Evolutionary conservation across 169 alveolate species (phyloP).

Genomic region (Babesia bovis): DNA sequence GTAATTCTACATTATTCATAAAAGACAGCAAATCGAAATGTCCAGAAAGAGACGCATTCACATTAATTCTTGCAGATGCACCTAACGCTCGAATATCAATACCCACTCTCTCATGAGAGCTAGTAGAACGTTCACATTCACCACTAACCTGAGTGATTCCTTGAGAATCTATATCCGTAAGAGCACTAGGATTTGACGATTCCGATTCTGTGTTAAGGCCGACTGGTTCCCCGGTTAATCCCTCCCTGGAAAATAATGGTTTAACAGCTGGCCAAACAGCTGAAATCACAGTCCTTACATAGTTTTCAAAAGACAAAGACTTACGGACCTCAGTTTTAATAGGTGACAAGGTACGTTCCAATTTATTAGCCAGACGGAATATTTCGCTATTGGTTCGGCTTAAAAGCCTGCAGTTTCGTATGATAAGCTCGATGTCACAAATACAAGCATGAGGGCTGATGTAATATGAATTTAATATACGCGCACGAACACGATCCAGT

Average conservation of each 20-base stretch:
- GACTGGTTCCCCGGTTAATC: too few relatives aligned
- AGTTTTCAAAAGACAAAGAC: background rate
- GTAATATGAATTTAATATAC: slow-evolving; percentile 63
- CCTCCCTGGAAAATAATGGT: background rate
- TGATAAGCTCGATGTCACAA: slow-evolving; percentile 54
- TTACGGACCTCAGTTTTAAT: background rate
- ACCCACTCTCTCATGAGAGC: too few relatives aligned
- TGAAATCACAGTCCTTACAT: background rate
- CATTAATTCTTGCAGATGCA: too few relatives aligned
- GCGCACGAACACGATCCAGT: slow-evolving; percentile 46
- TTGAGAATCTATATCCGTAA: too few relatives aligned
- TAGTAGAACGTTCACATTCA: too few relatives aligned
- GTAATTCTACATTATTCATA: too few relatives aligned
- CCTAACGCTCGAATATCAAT: too few relatives aligned
- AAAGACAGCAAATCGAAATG: too few relatives aligned
- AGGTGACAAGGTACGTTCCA: slow-evolving; percentile 1
- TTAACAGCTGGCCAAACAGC: slow-evolving; percentile 20
- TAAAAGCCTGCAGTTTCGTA: slow-evolving; percentile 64
- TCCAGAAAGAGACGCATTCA: too few relatives aligned
- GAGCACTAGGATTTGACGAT: too few relatives aligned
- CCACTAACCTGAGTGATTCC: too few relatives aligned
- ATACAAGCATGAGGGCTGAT: slow-evolving; percentile 57
- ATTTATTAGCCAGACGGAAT: slow-evolving; percentile 16
- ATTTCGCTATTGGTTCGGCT: slow-evolving; percentile 45
- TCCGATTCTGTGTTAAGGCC: too few relatives aligned